phyloP scores from a whole-genome alignment of 139 green algal species.

The Parachlorella kessleri region DNA sequence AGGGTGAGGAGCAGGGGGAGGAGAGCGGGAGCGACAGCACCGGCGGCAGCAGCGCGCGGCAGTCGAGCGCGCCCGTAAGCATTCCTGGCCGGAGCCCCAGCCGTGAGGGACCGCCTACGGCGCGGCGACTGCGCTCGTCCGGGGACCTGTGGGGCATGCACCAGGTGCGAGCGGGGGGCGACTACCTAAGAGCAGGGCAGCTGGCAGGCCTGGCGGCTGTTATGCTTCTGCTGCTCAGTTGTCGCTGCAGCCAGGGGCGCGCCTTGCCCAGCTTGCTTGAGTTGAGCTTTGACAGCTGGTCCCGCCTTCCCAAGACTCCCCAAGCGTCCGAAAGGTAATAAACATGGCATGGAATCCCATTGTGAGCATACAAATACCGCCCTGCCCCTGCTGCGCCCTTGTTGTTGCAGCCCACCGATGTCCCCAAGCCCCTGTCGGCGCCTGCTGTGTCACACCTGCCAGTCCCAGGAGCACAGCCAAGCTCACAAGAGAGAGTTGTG shows the following conservation, averaged over 20 bases:
- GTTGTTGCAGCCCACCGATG: background rate
- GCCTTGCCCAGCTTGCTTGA: too few relatives aligned
- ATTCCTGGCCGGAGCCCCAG: constrained; percentile 29
- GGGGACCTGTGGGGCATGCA: constrained; percentile 26
- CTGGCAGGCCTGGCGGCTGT: too few relatives aligned
- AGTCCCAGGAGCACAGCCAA: background rate
- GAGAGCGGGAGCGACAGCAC: background rate
- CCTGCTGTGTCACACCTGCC: constrained; percentile 32
- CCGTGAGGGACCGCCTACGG: background rate
- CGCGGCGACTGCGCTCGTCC: constrained; percentile 18
- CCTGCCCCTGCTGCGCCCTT: too few relatives aligned
- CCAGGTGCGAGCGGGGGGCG: background rate
- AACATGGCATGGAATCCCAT: too few relatives aligned
- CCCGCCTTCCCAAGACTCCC: too few relatives aligned
- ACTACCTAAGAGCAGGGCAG: too few relatives aligned
- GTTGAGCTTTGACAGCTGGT: too few relatives aligned
- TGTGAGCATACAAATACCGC: too few relatives aligned
- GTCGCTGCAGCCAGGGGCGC: too few relatives aligned
- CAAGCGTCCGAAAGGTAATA: too few relatives aligned
- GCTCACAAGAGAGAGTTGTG: too few relatives aligned
- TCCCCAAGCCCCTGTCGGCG: constrained; percentile 29
- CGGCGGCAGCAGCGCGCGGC: constrained; percentile 11
- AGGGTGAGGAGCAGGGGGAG: constrained; percentile 16
- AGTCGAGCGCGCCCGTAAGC: constrained; percentile 35
- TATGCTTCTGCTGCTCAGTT: too few relatives aligned